Evolutionary conservation across 257 asterid species (phyloP).

Genomic region (Nemophila menziesii): DNA sequence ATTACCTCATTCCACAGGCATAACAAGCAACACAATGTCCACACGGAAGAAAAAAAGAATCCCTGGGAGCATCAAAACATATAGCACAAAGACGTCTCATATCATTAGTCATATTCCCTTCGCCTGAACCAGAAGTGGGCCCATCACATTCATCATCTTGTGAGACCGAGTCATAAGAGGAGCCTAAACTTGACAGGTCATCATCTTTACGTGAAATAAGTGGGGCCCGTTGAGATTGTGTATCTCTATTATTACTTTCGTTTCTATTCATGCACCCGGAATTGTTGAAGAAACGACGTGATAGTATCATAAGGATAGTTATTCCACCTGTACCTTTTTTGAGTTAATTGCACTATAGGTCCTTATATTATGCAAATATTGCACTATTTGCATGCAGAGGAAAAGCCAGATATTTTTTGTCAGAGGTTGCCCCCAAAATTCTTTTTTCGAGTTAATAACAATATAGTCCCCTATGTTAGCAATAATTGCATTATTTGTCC

Average conservation of each 20-base stretch:
- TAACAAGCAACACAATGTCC: constrained; percentile 83
- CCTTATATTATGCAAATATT: too few relatives aligned
- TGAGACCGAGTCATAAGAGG: constrained; percentile 44
- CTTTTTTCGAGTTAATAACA: too few relatives aligned
- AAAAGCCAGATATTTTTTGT: too few relatives aligned
- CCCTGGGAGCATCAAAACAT: constrained; percentile 81
- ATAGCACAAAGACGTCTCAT: constrained; percentile 50
- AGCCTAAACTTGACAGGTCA: constrained; percentile 29
- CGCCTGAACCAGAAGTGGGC: constrained; percentile 15
- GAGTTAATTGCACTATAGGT: too few relatives aligned
- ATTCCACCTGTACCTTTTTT: constrained; percentile 36
- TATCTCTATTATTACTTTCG: constrained; percentile 17
- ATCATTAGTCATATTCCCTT: constrained; percentile 22
- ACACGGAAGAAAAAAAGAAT: constrained; percentile 77
- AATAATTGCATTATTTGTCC: too few relatives aligned
- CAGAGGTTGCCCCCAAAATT: too few relatives aligned
- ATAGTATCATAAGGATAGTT: constrained; percentile 28
- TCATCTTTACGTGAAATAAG: constrained; percentile 51
- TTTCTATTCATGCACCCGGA: constrained; percentile 17
- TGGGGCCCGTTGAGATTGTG: constrained; percentile 37
- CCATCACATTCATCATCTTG: constrained; percentile 31
- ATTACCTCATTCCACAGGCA: constrained; percentile 65
- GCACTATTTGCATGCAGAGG: too few relatives aligned
- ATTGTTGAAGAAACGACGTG: constrained; percentile 22
- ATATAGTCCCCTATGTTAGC: too few relatives aligned